A percentile compares a stretch with the other conserved stretches of the same genome.
Conservation (phyloP, 805 yeast species). For the Saturnispora dispora region DNA sequence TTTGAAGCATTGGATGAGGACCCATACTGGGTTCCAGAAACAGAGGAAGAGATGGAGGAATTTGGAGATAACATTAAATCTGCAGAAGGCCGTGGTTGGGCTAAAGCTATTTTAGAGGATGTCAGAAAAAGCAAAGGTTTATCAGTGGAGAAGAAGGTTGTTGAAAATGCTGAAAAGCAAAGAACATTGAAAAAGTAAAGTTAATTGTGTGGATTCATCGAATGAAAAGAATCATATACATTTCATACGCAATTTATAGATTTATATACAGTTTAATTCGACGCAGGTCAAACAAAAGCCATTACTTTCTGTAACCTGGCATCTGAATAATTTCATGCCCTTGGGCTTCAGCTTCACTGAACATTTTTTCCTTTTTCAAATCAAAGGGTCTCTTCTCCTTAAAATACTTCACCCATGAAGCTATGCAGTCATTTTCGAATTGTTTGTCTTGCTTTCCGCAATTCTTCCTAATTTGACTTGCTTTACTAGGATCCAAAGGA, state of each 20-base stretch:
- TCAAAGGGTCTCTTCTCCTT: conserved; percentile 84
- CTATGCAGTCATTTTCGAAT: conserved; percentile 70
- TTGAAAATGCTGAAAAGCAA: conserved; percentile 89
- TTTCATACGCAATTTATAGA: background rate
- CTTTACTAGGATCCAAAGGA: conserved; percentile 46
- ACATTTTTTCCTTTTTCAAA: conserved; percentile 54
- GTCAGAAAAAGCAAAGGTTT: conserved; percentile 84
- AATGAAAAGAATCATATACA: background rate
- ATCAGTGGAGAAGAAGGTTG: conserved; percentile 81
- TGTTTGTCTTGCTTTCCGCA: conserved; percentile 52
- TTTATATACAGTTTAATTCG: background rate
- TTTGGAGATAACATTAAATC: conserved; percentile 69
- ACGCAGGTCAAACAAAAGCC: background rate
- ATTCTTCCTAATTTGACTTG: conserved; percentile 33
- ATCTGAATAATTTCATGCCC: conserved; percentile 38
- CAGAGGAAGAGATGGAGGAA: conserved; percentile 92
- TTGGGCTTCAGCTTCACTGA: conserved; percentile 61
- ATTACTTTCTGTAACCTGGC: conserved; percentile 21
- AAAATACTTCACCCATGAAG: conserved; percentile 83
- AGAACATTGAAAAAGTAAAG: conserved; percentile 71
- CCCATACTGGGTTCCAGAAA: conserved; percentile 98
- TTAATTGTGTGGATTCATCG: background rate
- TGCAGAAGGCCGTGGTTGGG: conserved; percentile 77
- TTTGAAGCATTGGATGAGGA: conserved; percentile 80
- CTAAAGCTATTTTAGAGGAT: conserved; percentile 74